phyloP scores from a whole-genome alignment of 2,329 filamentous ascomycete genomes.

The Mycosphaerelloides madeirae region DNA sequence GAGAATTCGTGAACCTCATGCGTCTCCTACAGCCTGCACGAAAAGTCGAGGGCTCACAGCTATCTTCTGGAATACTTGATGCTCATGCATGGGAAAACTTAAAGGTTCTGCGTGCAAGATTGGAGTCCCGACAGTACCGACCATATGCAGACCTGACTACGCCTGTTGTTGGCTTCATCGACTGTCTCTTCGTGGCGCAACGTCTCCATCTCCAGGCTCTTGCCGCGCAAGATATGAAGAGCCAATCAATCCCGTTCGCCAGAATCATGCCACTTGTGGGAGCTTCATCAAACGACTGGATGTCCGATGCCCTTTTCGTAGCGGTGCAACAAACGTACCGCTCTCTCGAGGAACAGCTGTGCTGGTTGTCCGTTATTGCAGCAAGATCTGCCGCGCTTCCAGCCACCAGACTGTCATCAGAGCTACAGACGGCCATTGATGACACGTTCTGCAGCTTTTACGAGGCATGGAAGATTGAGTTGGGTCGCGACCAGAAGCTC shows the following conservation, averaged over 20 bases:
- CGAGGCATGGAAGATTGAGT: conserved; percentile 70
- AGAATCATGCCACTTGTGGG: conserved; percentile 23
- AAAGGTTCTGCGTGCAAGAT: conserved; percentile 62
- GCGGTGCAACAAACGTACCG: conserved; percentile 9
- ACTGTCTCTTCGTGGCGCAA: conserved; percentile 54
- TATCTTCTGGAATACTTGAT: conserved; percentile 4
- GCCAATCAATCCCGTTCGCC: not conserved
- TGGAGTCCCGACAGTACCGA: conserved; percentile 61
- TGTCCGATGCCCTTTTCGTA: conserved; percentile 21
- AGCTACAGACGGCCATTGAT: conserved; percentile 50
- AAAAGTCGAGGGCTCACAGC: not conserved
- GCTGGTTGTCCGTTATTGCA: conserved; percentile 21
- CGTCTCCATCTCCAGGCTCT: conserved; percentile 7
- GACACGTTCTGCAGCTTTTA: conserved; percentile 69
- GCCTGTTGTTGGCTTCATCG: conserved; percentile 73
- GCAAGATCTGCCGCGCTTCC: conserved; percentile 14
- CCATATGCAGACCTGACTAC: conserved; percentile 81
- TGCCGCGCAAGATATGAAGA: not conserved
- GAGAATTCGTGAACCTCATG: conserved; percentile 57
- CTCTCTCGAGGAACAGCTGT: conserved; percentile 20
- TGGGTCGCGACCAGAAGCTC: conserved; percentile 70
- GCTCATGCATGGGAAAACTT: conserved; percentile 27
- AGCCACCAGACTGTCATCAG: conserved; percentile 8
- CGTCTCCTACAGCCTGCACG: conserved; percentile 19
- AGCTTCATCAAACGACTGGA: conserved; percentile 17